Evolutionary conservation across 116 monocot genomes (phyloP), one percentile per base, ranked within the genome.

Genomic region (Iris pallida): DNA sequence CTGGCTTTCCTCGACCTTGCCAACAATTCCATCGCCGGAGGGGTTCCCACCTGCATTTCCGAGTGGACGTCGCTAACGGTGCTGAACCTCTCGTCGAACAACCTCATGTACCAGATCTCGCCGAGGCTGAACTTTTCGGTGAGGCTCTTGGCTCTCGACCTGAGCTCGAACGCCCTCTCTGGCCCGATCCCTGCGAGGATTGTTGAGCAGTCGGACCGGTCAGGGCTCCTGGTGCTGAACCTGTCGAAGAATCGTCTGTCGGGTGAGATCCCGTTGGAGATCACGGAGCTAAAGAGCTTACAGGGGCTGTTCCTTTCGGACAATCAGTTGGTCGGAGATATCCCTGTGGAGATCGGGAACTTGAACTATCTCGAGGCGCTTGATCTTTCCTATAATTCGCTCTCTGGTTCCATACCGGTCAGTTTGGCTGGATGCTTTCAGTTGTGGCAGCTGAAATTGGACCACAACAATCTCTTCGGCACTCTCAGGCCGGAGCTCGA

Each of bases 361-460:
- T 8, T 51, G 49, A 51, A 8, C 7, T 51, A 51, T 51, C 49
- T 51, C 13, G 2, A 51, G 49, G 49, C 49, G 49, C 49, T 51
- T 4, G 49, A 51, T 51, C 13, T 51, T 8, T 51, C 49, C 13
- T 51, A 51, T 51, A 51, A 51, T 51, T 9, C 13, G 4, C 13
- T 51, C 11, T 51, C 49, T 51, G 49, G 49, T 51, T 13, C 13
- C 7, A 51, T 51, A 2, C 13, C 49, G 2, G 49, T 51, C 7
- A 51, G 13, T 51, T 13, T 51, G 7, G 49, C 49, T 1, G 49
- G 49, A 51, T 51, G 49, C 13, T 51, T 51, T 51, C 49, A 51
- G 49, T 51, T 51, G 49, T 51, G 49, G 49, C 49, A 51, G 49
- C 13, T 51, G 49, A 51, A 51, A 51, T 51, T 51, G 49, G 49